Evolutionary conservation across 371 early-diverging fungal species (phyloP).

Genomic region (Zychaea mexicana): DNA sequence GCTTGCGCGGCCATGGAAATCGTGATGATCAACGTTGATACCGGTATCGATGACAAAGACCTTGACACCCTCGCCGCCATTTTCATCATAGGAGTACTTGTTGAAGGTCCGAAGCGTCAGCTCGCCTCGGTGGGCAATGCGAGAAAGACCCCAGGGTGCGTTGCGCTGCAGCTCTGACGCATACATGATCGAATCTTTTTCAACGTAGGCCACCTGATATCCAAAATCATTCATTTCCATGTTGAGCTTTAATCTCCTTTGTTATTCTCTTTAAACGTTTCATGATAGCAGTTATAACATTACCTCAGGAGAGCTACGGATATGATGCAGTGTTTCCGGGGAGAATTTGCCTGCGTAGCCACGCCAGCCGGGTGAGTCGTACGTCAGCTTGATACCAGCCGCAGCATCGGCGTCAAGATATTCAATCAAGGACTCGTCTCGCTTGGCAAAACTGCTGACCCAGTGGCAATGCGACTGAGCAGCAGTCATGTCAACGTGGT

Average conservation of each 20-base stretch:
- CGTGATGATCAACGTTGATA: constrained; percentile 74
- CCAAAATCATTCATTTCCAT: neutral
- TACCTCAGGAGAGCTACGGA: constrained; percentile 62
- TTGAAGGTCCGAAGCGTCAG: constrained; percentile 69
- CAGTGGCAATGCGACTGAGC: constrained; percentile 34
- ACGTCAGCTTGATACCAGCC: constrained; percentile 72
- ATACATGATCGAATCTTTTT: constrained; percentile 84
- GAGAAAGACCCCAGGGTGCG: constrained; percentile 93
- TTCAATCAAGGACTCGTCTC: constrained; percentile 4
- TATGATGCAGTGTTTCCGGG: constrained; percentile 63
- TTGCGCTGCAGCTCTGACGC: constrained; percentile 67
- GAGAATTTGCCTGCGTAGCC: constrained; percentile 86
- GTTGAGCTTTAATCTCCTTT: neutral
- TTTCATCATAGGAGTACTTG: constrained; percentile 74
- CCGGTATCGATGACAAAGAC: constrained; percentile 92
- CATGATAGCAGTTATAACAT: neutral
- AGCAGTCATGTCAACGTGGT: constrained; percentile 37
- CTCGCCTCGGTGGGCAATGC: constrained; percentile 77
- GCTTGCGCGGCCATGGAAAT: constrained; percentile 84
- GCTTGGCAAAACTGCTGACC: constrained; percentile 24
- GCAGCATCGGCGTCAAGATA: constrained; percentile 28
- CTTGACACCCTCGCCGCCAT: constrained; percentile 79
- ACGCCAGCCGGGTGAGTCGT: constrained; percentile 68
- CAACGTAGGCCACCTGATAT: constrained; percentile 81
- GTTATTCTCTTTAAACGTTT: neutral